Conservation (phyloP, 306 rosid species). For the Geum urbanum region DNA sequence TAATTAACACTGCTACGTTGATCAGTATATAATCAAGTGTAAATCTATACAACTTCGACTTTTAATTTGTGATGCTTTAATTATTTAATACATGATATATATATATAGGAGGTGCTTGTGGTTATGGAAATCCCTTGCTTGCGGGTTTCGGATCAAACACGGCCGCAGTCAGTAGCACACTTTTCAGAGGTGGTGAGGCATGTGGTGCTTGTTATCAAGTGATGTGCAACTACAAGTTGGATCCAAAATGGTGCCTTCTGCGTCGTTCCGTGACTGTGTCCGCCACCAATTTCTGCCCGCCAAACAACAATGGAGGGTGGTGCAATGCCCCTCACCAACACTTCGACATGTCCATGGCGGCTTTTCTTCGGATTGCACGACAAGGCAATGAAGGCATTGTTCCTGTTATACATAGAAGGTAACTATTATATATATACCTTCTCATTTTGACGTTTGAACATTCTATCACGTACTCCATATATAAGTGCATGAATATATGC, state of each 20-base stretch:
- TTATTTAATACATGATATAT: too few species aligned
- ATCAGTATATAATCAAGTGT: too few species aligned
- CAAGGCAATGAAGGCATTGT: conserved; percentile 87
- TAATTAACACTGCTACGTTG: too few species aligned
- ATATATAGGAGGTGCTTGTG: conserved; percentile 77
- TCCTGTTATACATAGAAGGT: conserved; percentile 67
- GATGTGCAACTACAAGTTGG: conserved; percentile 49
- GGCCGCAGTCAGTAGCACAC: conserved; percentile 63
- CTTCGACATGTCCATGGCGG: conserved; percentile 80
- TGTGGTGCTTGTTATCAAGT: conserved; percentile 85
- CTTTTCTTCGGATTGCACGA: conserved; percentile 64
- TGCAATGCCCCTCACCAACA: conserved; percentile 79
- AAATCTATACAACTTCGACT: too few species aligned
- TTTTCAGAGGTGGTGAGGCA: conserved; percentile 63
- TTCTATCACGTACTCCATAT: too few species aligned
- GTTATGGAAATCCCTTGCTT: conserved; percentile 61
- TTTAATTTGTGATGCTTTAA: too few species aligned
- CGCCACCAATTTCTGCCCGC: conserved; percentile 81
- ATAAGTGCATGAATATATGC: too few species aligned
- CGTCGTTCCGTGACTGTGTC: conserved; percentile 45
- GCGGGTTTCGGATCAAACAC: conserved; percentile 81
- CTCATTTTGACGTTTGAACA: too few species aligned
- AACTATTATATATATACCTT: too few species aligned
- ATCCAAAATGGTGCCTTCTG: conserved; percentile 71
- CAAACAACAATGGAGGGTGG: conserved; percentile 82